phyloP scores from a whole-genome alignment of 768 basidiomycete species.

The Coprinopsis marcescibilis region DNA sequence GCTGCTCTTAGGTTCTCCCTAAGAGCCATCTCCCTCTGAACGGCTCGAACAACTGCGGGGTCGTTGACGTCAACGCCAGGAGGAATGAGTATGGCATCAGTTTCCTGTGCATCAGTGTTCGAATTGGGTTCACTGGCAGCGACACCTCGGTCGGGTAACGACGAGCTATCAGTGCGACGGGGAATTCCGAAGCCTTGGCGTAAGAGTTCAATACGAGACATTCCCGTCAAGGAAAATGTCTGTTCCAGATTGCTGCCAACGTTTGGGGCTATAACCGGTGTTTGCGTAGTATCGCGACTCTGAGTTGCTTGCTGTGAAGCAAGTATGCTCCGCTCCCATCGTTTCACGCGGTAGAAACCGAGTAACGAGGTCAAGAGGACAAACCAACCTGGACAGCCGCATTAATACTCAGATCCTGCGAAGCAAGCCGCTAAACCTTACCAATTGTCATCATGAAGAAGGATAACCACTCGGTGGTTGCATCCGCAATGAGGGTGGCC shows the following conservation, averaged over 20 bases:
- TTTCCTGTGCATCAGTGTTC: no score
- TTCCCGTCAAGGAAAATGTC: conserved; percentile 33
- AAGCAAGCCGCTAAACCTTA: conserved; percentile 24
- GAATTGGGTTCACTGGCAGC: no score
- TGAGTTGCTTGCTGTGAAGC: conserved; percentile 40
- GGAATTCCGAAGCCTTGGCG: conserved; percentile 41
- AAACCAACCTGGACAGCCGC: conserved; percentile 25
- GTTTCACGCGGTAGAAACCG: conserved; percentile 85
- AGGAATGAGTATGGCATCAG: no score
- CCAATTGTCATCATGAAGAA: conserved; percentile 92
- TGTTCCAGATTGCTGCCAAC: conserved; percentile 34
- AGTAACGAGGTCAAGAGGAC: conserved; percentile 81
- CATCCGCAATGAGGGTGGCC: conserved; percentile 43
- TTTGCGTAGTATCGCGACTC: conserved; percentile 10
- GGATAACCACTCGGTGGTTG: conserved; percentile 89
- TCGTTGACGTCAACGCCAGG: no score
- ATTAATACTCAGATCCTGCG: background rate
- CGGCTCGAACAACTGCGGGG: conserved; percentile 25
- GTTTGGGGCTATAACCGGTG: conserved; percentile 16
- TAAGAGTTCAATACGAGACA: conserved; percentile 35
- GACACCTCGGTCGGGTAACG: conserved; percentile 15
- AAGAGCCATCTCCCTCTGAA: conserved; percentile 51
- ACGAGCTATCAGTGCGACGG: conserved; percentile 16
- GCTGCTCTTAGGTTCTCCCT: conserved; percentile 57
- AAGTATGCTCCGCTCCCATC: conserved; percentile 78